Evolutionary conservation across 176 grass and related monocot species (phyloP).

Genomic region (Cenchrus americanus): DNA sequence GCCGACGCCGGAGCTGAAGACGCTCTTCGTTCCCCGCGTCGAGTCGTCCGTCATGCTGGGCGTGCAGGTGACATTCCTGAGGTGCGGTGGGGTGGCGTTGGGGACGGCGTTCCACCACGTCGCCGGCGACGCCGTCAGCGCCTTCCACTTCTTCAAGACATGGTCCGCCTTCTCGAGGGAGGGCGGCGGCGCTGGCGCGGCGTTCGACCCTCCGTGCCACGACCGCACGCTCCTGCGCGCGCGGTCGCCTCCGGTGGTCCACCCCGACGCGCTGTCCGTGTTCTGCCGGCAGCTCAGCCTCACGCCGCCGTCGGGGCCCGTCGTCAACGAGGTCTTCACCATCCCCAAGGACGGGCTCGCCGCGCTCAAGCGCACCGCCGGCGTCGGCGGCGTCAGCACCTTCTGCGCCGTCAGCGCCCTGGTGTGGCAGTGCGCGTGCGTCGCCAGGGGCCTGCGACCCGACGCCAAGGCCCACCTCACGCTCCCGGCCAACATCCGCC

Average conservation of each 20-base stretch:
- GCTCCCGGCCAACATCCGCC: not conserved
- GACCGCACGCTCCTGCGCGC: conserved; percentile 22
- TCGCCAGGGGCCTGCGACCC: conserved; percentile 11
- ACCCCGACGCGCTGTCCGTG: not conserved
- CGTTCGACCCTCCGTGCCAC: not conserved
- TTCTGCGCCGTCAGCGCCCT: conserved; percentile 40
- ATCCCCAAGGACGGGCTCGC: conserved; percentile 16
- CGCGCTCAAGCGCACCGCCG: not conserved
- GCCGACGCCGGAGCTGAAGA: not conserved
- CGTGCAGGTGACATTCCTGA: conserved; percentile 44
- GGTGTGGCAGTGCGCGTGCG: conserved; percentile 49
- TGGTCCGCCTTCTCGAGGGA: not conserved
- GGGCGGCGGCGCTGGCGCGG: not conserved
- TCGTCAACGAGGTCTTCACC: not conserved
- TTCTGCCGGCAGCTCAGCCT: not conserved
- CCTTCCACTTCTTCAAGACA: conserved; percentile 45
- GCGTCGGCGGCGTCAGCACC: conserved; percentile 4
- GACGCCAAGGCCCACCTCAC: not conserved
- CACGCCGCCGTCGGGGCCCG: not conserved
- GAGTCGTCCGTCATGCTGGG: not conserved
- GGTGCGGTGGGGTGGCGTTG: conserved; percentile 39
- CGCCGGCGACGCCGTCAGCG: conserved; percentile 17
- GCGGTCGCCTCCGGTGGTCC: not conserved
- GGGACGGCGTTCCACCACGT: conserved; percentile 42
- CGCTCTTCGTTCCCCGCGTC: not conserved